Conservation (phyloP, 2,329 filamentous ascomycete species). For the Hymenoscyphus fraxineus region DNA sequence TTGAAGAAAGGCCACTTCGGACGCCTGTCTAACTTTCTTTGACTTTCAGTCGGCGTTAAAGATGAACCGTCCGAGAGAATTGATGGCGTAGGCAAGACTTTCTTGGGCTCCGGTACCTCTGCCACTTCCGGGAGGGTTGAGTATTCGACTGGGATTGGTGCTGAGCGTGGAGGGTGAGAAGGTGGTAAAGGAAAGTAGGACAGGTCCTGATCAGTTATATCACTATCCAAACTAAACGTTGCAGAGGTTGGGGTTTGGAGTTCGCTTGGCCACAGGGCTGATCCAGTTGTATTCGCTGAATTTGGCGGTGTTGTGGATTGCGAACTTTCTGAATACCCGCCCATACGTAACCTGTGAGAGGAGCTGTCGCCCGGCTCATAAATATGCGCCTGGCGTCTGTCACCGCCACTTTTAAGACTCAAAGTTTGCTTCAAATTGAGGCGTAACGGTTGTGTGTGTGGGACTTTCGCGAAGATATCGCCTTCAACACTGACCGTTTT, state of each 20-base stretch:
- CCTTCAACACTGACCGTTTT: background rate
- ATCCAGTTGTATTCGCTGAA: background rate
- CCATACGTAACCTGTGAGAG: background rate
- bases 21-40: background rate
- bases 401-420: background rate
- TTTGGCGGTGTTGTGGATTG: background rate
- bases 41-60: background rate
- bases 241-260: background rate
- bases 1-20: background rate
- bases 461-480: background rate
- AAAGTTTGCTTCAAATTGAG: background rate
- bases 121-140: conserved; percentile 15
- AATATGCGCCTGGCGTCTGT: background rate
- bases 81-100: background rate
- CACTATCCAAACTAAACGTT: background rate
- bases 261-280: background rate
- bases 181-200: background rate
- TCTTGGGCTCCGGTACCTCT: background rate
- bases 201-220: background rate
- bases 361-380: background rate
- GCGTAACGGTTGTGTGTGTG: background rate
- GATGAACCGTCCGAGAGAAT: background rate
- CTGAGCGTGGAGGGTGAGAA: background rate
- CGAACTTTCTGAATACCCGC: background rate
- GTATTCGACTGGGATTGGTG: conserved; percentile 3